Evolutionary conservation across 2,329 filamentous ascomycete genomes (phyloP).

Genomic region (Ceratocystis alfenasii): DNA sequence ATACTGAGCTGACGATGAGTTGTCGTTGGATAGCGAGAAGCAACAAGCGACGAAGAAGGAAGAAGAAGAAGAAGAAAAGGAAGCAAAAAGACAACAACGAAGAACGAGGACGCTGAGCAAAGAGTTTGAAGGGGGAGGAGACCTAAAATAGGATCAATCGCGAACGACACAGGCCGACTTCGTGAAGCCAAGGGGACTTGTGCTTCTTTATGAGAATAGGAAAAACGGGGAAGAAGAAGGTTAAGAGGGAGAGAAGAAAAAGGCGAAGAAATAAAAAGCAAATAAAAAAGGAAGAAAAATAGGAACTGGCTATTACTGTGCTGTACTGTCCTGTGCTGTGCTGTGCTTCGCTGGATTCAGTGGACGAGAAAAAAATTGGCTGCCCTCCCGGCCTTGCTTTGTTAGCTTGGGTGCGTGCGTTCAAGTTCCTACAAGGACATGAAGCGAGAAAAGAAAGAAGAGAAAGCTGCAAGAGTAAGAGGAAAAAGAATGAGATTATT

Average conservation of each 20-base stretch:
- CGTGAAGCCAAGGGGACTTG: conserved; percentile 17
- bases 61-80: neutral
- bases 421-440: neutral
- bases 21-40: neutral
- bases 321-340: too few relatives aligned
- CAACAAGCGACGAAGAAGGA: neutral
- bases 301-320: neutral
- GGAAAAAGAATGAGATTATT: neutral
- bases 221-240: neutral
- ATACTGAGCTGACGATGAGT: neutral
- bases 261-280: neutral
- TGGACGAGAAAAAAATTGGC: neutral
- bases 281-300: neutral
- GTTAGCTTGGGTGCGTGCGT: neutral
- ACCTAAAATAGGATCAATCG: conserved; percentile 21
- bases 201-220: conserved; percentile 16
- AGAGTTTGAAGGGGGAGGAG: conserved; percentile 7
- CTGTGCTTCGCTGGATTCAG: neutral
- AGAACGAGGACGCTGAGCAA: conserved; percentile 13
- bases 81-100: neutral
- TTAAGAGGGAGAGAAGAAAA: neutral
- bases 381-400: neutral
- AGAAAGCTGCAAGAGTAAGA: neutral
- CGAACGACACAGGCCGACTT: conserved; percentile 15
- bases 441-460: conserved; percentile 6